phyloP scores from a whole-genome alignment of 768 basidiomycete genomes.

The Calocera viscosa region DNA sequence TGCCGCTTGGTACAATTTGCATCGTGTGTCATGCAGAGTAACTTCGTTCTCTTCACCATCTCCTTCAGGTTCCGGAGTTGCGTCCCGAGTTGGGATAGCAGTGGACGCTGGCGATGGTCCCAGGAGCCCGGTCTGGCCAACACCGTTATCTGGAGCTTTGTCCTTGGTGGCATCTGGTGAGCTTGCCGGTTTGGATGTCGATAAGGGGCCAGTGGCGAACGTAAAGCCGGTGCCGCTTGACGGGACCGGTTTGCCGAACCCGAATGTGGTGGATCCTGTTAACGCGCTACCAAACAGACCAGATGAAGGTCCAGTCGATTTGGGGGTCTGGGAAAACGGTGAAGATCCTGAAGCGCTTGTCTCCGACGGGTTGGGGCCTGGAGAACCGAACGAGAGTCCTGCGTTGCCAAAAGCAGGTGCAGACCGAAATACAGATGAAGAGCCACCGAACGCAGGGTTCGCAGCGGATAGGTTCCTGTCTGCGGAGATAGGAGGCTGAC shows the following conservation, averaged over 20 bases:
- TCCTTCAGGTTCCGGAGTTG: background rate
- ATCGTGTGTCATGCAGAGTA: background rate
- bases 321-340: background rate
- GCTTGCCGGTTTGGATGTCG: background rate
- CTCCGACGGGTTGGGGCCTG: background rate
- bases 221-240: background rate
- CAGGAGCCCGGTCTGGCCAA: too few species aligned
- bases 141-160: background rate
- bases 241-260: background rate
- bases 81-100: background rate
- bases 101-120: background rate
- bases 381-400: background rate
- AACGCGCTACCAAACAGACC: background rate
- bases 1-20: background rate
- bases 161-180: background rate
- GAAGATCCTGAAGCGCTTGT: background rate
- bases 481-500: background rate
- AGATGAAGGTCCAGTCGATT: background rate
- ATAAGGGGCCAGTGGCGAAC: background rate
- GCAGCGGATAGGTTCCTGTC: background rate
- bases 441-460: background rate
- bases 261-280: background rate
- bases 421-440: background rate
- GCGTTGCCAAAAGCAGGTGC: background rate
- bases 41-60: slow-evolving; percentile 2